Evolutionary conservation across 352 stramenopile species (phyloP), one percentile per base, ranked within the genome.

Genomic region (Pythium insidiosum): DNA sequence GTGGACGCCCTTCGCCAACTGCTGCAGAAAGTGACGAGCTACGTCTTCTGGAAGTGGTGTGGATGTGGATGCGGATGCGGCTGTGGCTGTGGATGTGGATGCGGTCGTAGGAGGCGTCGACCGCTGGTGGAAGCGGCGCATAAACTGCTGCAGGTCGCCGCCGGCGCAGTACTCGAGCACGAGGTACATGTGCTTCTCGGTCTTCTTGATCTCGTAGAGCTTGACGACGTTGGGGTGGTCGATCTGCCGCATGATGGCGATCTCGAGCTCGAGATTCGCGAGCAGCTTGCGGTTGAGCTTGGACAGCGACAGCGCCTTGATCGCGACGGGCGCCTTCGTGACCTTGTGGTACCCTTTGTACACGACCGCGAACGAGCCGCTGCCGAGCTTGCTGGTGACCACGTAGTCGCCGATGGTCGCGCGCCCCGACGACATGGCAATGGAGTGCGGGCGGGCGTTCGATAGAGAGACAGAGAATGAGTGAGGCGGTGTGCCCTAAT

Each of bases 151-250:
- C n/a, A 99, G 66, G 61, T 99, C 95, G 7, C 95, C 95, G 9
- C 95, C 95, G 10, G 73, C 82, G 53, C 94, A 98, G 53, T 97
- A 98, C 68, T 99, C 95, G 39, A 99, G 79, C 44, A 98, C 78
- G 16, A 99, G 68, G 66, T 97, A 98, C 65, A 98, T 98, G 66
- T 97, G 86, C 24, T 89, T 78, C 42, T 95, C 73, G 19, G 84
- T 97, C 59, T 97, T 97, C 67, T 97, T 87, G 49, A 98, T 97
- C 39, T 98, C 80, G 53, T 97, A 96, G 12, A 99, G 78, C 42
- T 94, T 94, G 16, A 98, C 94, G 42, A 99, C 92, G 56, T 98
- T 98, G 3, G 75, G 88, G 65, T 99, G 94, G 56, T 88, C 67
- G 51, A 98, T 96, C 38, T 95, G 89, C 36, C 84, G 75, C 46